Conservation (phyloP, 305 asterid species). For the Plantago coronopus region DNA sequence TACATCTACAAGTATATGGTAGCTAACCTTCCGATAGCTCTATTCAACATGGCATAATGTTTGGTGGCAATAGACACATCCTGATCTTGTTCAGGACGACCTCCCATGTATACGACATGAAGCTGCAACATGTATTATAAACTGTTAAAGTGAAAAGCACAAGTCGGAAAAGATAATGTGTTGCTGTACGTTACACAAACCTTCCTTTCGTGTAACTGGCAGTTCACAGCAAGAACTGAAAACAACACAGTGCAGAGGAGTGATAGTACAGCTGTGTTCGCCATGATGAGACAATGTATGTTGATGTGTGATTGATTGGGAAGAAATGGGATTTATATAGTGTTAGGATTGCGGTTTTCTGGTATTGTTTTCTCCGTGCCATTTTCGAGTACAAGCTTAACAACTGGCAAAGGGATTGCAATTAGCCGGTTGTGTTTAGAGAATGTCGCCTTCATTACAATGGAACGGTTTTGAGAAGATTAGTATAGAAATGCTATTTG, state of each 20-base stretch:
- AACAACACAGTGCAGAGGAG: slow-evolving; percentile 30
- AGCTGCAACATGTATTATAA: slow-evolving; percentile 22
- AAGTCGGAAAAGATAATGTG: background rate
- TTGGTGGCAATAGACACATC: slow-evolving; percentile 28
- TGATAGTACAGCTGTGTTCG: slow-evolving; percentile 20
- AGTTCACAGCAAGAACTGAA: slow-evolving; percentile 25
- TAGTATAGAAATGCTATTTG: background rate
- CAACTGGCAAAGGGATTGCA: slow-evolving; percentile 15
- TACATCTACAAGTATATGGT: too few species aligned
- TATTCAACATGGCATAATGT: slow-evolving; percentile 43
- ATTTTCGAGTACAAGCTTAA: background rate
- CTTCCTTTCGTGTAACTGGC: slow-evolving; percentile 35
- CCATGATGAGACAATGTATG: slow-evolving; percentile 17
- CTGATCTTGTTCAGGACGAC: slow-evolving; percentile 29
- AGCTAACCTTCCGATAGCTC: slow-evolving; percentile 46
- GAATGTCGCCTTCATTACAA: background rate
- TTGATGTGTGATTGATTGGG: slow-evolving; percentile 10
- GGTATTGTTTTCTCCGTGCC: slow-evolving; percentile 24
- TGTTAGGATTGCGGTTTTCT: slow-evolving; percentile 1
- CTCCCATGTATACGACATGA: slow-evolving; percentile 55
- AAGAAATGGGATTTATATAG: slow-evolving; percentile 23
- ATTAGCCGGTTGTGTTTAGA: background rate
- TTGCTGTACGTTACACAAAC: background rate
- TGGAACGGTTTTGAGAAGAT: background rate
- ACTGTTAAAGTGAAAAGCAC: background rate